A percentile compares a stretch with the other conserved stretches of the same genome.
phyloP scores from a whole-genome alignment of 83 land plant species.

The Larix sibirica region DNA sequence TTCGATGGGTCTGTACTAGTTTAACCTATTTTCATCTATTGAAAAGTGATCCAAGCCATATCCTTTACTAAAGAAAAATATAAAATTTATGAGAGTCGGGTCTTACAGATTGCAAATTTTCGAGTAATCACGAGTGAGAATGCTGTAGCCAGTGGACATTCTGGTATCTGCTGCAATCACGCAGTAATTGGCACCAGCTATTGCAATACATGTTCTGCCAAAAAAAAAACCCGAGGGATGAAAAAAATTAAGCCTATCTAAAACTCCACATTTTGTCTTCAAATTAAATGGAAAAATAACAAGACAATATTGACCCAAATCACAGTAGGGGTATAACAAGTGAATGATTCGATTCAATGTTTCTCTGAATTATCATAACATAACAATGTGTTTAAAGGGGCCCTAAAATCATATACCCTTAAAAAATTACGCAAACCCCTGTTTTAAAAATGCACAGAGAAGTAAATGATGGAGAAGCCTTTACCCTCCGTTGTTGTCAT shows the following conservation, averaged over 20 bases:
- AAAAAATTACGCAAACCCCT: not conserved
- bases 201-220: constrained; percentile 85
- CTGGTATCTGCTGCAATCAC: constrained; percentile 94
- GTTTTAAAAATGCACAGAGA: not conserved
- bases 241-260: not conserved
- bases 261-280: not conserved
- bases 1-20: no score
- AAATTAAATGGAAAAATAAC: not conserved
- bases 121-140: constrained; percentile 89
- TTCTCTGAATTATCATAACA: no score
- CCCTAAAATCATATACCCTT: no score
- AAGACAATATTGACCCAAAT: not conserved
- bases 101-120: constrained; percentile 75
- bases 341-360: not conserved
- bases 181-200: constrained; percentile 93
- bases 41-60: not conserved
- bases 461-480: not conserved
- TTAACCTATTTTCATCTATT: no score
- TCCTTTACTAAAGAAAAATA: not conserved
- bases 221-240: constrained; percentile 2
- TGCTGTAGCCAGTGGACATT: constrained; percentile 89
- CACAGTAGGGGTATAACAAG: not conserved
- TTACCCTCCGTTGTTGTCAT: constrained; percentile 95
- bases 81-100: not conserved
- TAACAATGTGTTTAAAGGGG: not conserved